A percentile compares a stretch with the other conserved stretches of the same genome.
phyloP scores from a whole-genome alignment of 2,329 filamentous ascomycete genomes.

The Phyllosticta citrichinensis region DNA sequence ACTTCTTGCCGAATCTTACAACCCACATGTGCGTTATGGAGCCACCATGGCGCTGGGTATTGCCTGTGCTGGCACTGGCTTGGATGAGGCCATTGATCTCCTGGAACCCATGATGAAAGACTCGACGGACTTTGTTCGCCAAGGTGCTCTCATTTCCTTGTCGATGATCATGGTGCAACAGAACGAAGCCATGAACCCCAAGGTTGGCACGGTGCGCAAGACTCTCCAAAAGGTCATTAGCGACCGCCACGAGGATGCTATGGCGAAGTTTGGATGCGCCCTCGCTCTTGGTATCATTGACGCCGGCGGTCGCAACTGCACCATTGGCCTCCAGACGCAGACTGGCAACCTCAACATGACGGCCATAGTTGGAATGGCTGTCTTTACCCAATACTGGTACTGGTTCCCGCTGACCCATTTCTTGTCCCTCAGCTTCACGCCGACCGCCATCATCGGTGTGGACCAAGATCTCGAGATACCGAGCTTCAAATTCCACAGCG shows the following conservation, averaged over 20 bases:
- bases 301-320: conserved; percentile 95
- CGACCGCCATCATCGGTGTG: conserved; percentile 88
- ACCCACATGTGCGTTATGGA: conserved; percentile 94
- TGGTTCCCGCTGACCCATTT: conserved; percentile 99
- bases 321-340: conserved; percentile 93
- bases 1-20: conserved; percentile 95
- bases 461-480: conserved; percentile 91
- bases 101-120: conserved; percentile 99
- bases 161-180: conserved; percentile 99
- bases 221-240: conserved; percentile 87
- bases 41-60: conserved; percentile 98
- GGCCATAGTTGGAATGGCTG: conserved; percentile 92
- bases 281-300: conserved; percentile 95
- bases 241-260: conserved; percentile 94
- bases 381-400: conserved; percentile 99
- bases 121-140: conserved; percentile 93
- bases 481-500: conserved; percentile 90
- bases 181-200: conserved; percentile 97
- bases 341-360: conserved; percentile 98
- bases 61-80: conserved; percentile 88
- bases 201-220: conserved; percentile 83
- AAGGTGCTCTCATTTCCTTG: conserved; percentile 86
- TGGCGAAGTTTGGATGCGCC: conserved; percentile 97
- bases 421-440: conserved; percentile 90
- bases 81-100: conserved; percentile 92